These are phyloP conservation scores for Leucaena leucocephala DNA, from an alignment of 306 rosid species.

Conservation along the genomic window DNA sequence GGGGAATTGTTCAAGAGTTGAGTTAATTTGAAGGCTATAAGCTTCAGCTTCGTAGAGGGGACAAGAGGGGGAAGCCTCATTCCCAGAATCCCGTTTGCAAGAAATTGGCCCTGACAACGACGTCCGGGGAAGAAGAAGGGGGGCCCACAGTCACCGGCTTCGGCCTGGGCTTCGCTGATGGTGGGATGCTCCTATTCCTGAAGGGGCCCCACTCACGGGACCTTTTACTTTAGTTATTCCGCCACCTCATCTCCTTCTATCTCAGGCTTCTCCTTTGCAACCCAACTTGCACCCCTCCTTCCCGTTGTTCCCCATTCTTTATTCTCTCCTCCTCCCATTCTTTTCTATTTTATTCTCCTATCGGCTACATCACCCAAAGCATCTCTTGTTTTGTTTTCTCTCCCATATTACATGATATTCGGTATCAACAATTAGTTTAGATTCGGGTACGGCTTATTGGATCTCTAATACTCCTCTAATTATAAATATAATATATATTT, in stretches of 20 bases:
- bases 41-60: background rate
- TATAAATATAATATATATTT: too few species aligned
- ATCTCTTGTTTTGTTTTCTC: background rate
- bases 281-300: too few species aligned
- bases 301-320: too few species aligned
- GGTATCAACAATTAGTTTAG: too few species aligned
- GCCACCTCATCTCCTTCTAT: conserved; percentile 29
- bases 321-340: background rate
- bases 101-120: background rate
- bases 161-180: conserved; percentile 14
- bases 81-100: background rate
- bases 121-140: background rate
- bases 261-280: background rate
- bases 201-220: conserved; percentile 45
- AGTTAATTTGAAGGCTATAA: background rate
- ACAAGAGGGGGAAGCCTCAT: background rate
- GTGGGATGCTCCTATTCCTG: conserved; percentile 34
- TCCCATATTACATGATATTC: background rate
- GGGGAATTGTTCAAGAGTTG: background rate
- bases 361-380: background rate
- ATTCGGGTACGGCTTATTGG: too few species aligned
- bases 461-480: too few species aligned
- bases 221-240: conserved; percentile 35
- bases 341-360: background rate
- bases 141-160: conserved; percentile 40